Percentiles rank a stretch among this genome's conserved stretches.
phyloP scores from a whole-genome alignment of 2,329 filamentous ascomycete species.

The Xylariaceae sp. region DNA sequence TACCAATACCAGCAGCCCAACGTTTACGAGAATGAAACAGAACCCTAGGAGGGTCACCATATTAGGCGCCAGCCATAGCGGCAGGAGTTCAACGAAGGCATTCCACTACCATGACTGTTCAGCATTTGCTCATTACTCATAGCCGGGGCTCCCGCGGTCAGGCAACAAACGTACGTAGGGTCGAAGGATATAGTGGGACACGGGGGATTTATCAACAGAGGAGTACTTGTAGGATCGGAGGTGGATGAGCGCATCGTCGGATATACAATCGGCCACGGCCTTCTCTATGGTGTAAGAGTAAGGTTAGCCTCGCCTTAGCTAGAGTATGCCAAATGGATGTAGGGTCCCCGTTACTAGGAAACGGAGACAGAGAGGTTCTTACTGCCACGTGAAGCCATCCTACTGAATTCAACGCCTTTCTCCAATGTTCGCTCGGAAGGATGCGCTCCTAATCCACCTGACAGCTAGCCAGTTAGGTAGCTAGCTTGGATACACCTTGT shows the following conservation, averaged over 20 bases:
- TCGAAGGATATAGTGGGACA: conserved; percentile 88
- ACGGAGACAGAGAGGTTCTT: conserved; percentile 23
- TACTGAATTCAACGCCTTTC: conserved; percentile 5
- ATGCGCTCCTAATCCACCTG: background rate
- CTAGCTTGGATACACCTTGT: conserved; percentile 1
- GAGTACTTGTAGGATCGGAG: conserved; percentile 97
- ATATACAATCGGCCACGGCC: conserved; percentile 69
- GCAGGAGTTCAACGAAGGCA: conserved; percentile 84
- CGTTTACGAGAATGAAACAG: conserved; percentile 85
- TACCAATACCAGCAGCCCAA: conserved; percentile 67
- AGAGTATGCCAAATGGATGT: background rate
- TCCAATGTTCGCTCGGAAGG: background rate
- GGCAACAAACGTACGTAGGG: conserved; percentile 71
- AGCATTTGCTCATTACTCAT: conserved; percentile 17
- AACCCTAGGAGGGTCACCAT: conserved; percentile 96
- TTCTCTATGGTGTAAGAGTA: conserved; percentile 36
- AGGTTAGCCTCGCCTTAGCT: conserved; percentile 11
- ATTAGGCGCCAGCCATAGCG: conserved; percentile 95
- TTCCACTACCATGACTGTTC: conserved; percentile 70
- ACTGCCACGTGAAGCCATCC: conserved; percentile 40
- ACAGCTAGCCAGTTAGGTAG: background rate
- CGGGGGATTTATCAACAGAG: conserved; percentile 89
- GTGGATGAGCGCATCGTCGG: conserved; percentile 84
- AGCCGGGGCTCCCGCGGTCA: background rate
- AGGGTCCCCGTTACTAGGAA: background rate